phyloP scores from a whole-genome alignment of 352 stramenopile species.

The Plasmopara muralis region DNA sequence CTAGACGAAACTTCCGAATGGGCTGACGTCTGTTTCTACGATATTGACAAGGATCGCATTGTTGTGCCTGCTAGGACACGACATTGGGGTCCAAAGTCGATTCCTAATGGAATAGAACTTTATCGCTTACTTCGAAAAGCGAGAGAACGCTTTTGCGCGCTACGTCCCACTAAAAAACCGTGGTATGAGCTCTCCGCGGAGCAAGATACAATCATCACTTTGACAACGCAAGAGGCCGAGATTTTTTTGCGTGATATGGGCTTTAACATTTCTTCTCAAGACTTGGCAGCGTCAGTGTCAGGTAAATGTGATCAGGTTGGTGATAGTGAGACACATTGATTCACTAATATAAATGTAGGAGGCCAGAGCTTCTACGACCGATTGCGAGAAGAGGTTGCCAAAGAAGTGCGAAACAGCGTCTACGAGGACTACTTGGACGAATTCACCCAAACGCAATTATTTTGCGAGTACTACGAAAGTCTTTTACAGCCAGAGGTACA shows the following conservation, averaged over 20 bases:
- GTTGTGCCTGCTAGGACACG: slow-evolving; percentile 33
- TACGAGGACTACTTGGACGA: slow-evolving; percentile 72
- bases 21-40: slow-evolving; percentile 78
- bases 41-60: slow-evolving; percentile 62
- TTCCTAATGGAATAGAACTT: slow-evolving; percentile 58
- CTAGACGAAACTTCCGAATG: slow-evolving; percentile 63
- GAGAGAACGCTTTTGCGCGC: slow-evolving; percentile 34
- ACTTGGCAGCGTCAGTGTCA: slow-evolving; percentile 38
- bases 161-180: slow-evolving; percentile 43
- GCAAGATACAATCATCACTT: slow-evolving; percentile 69
- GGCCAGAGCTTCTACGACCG: slow-evolving; percentile 64
- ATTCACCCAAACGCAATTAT: slow-evolving; percentile 82
- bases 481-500: slow-evolving; percentile 38
- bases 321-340: neutral
- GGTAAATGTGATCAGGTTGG: slow-evolving; percentile 12
- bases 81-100: slow-evolving; percentile 38
- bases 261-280: slow-evolving; percentile 57
- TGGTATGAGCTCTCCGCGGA: slow-evolving; percentile 78
- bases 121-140: slow-evolving; percentile 50
- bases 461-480: slow-evolving; percentile 82
- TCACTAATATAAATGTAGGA: slow-evolving; percentile 3
- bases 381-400: slow-evolving; percentile 66
- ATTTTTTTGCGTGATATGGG: slow-evolving; percentile 67
- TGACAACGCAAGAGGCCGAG: slow-evolving; percentile 63
- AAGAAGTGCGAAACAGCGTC: slow-evolving; percentile 59